Evolutionary conservation across 2,329 filamentous ascomycete species (phyloP).

Genomic region (Fragosphaeria purpurea): DNA sequence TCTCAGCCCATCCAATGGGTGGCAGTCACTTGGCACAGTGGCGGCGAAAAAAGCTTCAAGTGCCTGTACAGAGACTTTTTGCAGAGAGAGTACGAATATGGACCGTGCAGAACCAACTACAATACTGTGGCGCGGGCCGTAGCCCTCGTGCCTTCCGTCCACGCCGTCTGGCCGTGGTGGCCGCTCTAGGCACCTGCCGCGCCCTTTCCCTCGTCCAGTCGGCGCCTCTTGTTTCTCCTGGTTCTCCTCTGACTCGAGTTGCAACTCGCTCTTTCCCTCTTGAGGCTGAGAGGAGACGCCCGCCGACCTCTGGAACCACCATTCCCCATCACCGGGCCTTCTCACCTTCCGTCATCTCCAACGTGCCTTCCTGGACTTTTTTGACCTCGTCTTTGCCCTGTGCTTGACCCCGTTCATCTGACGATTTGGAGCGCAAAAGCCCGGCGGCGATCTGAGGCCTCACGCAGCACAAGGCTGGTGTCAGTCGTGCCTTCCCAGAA

Average conservation of each 20-base stretch:
- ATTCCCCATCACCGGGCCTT: conserved; percentile 3
- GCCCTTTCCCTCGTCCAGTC: background rate
- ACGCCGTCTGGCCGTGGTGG: conserved; percentile 3
- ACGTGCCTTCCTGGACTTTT: background rate
- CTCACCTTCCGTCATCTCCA: background rate
- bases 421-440: background rate
- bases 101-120: too few relatives aligned
- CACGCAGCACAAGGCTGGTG: background rate
- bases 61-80: too few relatives aligned
- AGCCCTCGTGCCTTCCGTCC: conserved; percentile 6
- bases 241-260: background rate
- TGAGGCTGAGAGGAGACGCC: background rate
- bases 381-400: background rate
- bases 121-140: conserved; percentile 4
- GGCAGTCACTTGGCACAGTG: too few relatives aligned
- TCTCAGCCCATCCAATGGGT: too few relatives aligned
- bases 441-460: background rate
- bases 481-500: conserved; percentile 4
- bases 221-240: background rate
- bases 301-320: background rate
- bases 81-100: too few relatives aligned
- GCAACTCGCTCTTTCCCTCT: background rate
- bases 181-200: conserved; percentile 19
- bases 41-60: too few relatives aligned
- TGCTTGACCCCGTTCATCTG: background rate